phyloP scores from a whole-genome alignment of 352 stramenopile genomes.

The Pythium periplocum region DNA sequence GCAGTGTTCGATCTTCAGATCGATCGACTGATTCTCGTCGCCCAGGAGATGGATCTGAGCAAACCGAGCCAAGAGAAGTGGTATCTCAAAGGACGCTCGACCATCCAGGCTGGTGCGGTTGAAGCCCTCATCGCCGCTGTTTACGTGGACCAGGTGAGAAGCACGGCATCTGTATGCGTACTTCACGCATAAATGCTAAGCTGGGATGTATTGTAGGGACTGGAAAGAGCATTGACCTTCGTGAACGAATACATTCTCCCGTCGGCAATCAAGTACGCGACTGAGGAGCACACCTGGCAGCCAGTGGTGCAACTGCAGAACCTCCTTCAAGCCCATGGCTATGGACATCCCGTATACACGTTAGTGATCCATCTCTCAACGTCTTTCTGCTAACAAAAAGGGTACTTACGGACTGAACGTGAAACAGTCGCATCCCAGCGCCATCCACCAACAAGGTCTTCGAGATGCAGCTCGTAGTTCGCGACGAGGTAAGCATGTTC shows the following conservation, averaged over 20 bases:
- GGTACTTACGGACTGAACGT: not conserved
- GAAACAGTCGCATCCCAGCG: slow-evolving; percentile 49
- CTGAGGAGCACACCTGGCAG: slow-evolving; percentile 44
- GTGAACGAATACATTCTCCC: slow-evolving; percentile 60
- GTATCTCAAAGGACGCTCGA: slow-evolving; percentile 51
- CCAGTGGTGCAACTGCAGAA: slow-evolving; percentile 62
- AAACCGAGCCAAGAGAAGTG: slow-evolving; percentile 16
- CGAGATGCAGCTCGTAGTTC: slow-evolving; percentile 57
- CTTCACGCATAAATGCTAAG: no score
- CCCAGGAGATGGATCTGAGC: slow-evolving; percentile 28
- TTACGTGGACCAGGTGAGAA: slow-evolving; percentile 61
- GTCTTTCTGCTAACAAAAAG: no score
- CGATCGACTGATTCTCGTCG: slow-evolving; percentile 57
- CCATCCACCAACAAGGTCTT: slow-evolving; percentile 36
- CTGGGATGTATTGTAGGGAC: slow-evolving; percentile 25
- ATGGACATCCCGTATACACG: slow-evolving; percentile 64
- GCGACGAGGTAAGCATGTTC: slow-evolving; percentile 34
- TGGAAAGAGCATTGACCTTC: slow-evolving; percentile 60
- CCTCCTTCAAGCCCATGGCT: slow-evolving; percentile 57
- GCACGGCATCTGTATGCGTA: no score
- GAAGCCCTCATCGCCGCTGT: slow-evolving; percentile 75
- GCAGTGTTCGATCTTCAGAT: slow-evolving; percentile 54
- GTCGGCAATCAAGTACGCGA: slow-evolving; percentile 47
- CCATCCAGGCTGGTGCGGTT: slow-evolving; percentile 68
- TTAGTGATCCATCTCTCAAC: slow-evolving; percentile 5